These are phyloP conservation scores for Kodamaea plutei DNA, from an alignment of 1,139 yeast genomes.

Conservation along the genomic window DNA sequence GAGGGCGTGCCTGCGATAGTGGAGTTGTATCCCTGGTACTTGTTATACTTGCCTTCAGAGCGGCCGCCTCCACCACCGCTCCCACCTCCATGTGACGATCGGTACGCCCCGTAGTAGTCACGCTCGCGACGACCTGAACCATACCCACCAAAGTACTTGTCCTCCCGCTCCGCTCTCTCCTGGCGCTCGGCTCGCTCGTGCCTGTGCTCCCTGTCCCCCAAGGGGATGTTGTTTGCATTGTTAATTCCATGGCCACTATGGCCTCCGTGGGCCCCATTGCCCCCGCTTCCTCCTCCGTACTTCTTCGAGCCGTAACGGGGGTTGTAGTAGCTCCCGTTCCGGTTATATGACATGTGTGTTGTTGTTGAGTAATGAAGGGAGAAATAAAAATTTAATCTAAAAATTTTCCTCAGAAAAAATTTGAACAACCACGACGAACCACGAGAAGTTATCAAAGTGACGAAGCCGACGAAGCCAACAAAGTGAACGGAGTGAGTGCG, in stretches of 20 bases:
- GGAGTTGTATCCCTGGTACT: conserved; percentile 8
- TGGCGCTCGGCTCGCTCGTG: too few species aligned
- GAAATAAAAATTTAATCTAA: conserved; percentile 1
- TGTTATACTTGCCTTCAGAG: conserved; percentile 14
- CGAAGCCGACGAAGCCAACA: too few species aligned
- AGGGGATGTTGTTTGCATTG: conserved; percentile 1
- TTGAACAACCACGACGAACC: too few species aligned
- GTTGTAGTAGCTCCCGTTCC: conserved; percentile 15
- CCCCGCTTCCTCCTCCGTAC: conserved; percentile 6
- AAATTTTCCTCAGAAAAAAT: too few species aligned
- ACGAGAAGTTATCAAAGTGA: too few species aligned
- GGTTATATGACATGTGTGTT: conserved; percentile 17
- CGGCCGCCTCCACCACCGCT: too few species aligned
- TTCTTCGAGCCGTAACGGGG: conserved; percentile 15
- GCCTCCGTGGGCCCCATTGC: conserved; percentile 4
- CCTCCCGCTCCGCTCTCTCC: conserved; percentile 2
- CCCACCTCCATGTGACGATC: conserved; percentile 9
- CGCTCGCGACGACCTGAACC: conserved; percentile 13
- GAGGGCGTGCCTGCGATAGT: too few species aligned
- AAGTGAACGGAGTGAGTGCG: too few species aligned
- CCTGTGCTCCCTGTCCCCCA: neutral
- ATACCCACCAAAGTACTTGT: conserved; percentile 5
- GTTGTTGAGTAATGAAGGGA: too few species aligned
- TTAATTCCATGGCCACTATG: conserved; percentile 1
- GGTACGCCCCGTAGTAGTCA: conserved; percentile 16